Evolutionary conservation across 1,284 basidiomycete species (phyloP).

Genomic region (Melampsora larici-populina): DNA sequence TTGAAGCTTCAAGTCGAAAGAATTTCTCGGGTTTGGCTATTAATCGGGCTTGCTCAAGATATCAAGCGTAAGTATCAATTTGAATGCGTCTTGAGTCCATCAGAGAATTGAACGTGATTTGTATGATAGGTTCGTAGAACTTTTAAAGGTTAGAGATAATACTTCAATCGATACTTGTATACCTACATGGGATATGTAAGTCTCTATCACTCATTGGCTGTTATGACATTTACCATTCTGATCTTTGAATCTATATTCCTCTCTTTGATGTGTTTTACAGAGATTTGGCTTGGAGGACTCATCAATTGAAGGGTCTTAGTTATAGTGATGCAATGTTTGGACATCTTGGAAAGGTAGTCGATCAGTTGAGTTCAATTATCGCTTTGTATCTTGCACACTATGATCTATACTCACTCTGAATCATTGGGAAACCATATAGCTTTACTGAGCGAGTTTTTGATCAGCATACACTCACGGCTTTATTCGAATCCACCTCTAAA

Average conservation of each 20-base stretch:
- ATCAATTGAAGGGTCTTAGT: constrained; percentile 50
- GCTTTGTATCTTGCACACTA: neutral
- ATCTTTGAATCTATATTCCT: neutral
- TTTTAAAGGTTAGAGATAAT: neutral
- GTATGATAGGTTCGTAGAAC: constrained; percentile 1
- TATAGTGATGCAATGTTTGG: constrained; percentile 49
- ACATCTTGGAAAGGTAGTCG: constrained; percentile 46
- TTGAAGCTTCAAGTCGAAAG: neutral
- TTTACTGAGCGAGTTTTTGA: neutral
- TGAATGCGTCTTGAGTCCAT: neutral
- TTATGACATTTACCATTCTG: neutral
- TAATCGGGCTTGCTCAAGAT: neutral
- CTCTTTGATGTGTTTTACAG: neutral
- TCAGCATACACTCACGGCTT: neutral
- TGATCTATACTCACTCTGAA: neutral
- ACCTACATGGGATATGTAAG: constrained; percentile 50
- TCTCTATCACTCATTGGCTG: neutral
- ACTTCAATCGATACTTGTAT: neutral
- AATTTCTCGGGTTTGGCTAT: neutral
- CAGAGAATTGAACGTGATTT: neutral
- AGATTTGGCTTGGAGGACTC: constrained; percentile 55
- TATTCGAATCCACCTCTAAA: neutral
- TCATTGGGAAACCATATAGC: neutral
- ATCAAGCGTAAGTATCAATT: neutral
- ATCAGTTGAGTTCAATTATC: constrained; percentile 45